These are phyloP conservation scores for Fraxinus xanthoxyloides DNA, from an alignment of 305 asterid genomes.

Conservation along the genomic window DNA sequence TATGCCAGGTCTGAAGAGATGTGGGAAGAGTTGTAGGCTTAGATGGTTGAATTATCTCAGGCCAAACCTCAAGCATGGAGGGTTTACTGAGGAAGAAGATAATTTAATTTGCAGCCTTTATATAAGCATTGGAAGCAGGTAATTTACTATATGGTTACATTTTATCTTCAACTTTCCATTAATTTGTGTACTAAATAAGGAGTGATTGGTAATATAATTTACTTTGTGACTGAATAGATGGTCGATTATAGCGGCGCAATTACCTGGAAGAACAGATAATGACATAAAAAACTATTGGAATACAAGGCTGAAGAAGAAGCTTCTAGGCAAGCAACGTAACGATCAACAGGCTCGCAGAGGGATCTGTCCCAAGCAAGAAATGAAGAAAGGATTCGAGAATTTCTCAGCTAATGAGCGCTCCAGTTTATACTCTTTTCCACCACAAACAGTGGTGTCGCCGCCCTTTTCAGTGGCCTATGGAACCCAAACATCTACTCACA, in stretches of 20 bases:
- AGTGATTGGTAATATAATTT: background rate
- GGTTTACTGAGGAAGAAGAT: slow-evolving; percentile 71
- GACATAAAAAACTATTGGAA: slow-evolving; percentile 86
- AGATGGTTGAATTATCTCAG: slow-evolving; percentile 77
- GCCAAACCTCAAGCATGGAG: slow-evolving; percentile 82
- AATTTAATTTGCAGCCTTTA: slow-evolving; percentile 63
- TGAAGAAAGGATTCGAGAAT: slow-evolving; percentile 18
- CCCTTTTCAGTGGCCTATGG: slow-evolving; percentile 11
- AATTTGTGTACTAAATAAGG: background rate
- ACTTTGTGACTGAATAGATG: slow-evolving; percentile 38
- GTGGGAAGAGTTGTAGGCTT: slow-evolving; percentile 83
- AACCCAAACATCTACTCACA: background rate
- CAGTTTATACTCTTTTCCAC: slow-evolving; percentile 26
- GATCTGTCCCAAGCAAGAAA: slow-evolving; percentile 24
- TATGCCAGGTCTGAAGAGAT: slow-evolving; percentile 61
- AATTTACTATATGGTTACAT: background rate
- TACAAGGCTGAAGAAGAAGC: slow-evolving; percentile 67
- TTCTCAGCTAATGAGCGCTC: slow-evolving; percentile 9
- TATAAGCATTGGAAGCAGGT: slow-evolving; percentile 73
- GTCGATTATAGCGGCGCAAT: slow-evolving; percentile 72
- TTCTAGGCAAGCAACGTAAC: slow-evolving; percentile 44
- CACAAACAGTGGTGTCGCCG: slow-evolving; percentile 18
- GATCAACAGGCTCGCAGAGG: slow-evolving; percentile 28
- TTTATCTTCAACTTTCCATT: background rate
- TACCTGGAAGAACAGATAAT: slow-evolving; percentile 80